Conservation (phyloP, 768 basidiomycete species). For the Phlegmacium glaucopus region DNA sequence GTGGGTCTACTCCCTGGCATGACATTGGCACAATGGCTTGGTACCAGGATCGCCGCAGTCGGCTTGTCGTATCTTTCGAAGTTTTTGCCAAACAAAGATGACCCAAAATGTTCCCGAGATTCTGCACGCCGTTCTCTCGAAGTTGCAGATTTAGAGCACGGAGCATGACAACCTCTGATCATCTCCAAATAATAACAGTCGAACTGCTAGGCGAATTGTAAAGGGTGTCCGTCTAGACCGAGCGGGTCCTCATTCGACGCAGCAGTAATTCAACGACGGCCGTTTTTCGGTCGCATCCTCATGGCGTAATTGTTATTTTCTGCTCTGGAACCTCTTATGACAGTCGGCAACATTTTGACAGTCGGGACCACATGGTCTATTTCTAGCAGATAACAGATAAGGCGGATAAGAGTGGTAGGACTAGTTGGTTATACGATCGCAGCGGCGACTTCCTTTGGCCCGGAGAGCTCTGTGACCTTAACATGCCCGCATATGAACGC, state of each 20-base stretch:
- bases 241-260: neutral
- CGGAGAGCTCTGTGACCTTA: constrained; percentile 12
- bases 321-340: constrained; percentile 11
- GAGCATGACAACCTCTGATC: neutral
- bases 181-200: neutral
- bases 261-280: constrained; percentile 6
- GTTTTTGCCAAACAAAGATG: constrained; percentile 24
- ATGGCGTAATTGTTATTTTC: constrained; percentile 13
- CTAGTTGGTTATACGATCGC: constrained; percentile 7
- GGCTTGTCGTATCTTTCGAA: constrained; percentile 45
- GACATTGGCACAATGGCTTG: constrained; percentile 65
- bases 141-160: constrained; percentile 17
- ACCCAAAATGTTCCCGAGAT: constrained; percentile 8
- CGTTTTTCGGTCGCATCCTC: constrained; percentile 8
- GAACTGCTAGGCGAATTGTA: neutral
- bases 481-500: constrained; percentile 3
- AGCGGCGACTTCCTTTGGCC: constrained; percentile 8
- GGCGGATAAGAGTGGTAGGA: constrained; percentile 1
- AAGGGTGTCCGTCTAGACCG: constrained; percentile 4
- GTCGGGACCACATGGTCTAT: neutral
- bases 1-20: constrained; percentile 70
- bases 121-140: constrained; percentile 11
- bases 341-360: neutral
- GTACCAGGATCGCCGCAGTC: constrained; percentile 56
- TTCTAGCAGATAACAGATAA: constrained; percentile 11